These are phyloP conservation scores for Rhizopus microsporus DNA, from an alignment of 371 early-diverging fungal genomes.

Conservation along the genomic window DNA sequence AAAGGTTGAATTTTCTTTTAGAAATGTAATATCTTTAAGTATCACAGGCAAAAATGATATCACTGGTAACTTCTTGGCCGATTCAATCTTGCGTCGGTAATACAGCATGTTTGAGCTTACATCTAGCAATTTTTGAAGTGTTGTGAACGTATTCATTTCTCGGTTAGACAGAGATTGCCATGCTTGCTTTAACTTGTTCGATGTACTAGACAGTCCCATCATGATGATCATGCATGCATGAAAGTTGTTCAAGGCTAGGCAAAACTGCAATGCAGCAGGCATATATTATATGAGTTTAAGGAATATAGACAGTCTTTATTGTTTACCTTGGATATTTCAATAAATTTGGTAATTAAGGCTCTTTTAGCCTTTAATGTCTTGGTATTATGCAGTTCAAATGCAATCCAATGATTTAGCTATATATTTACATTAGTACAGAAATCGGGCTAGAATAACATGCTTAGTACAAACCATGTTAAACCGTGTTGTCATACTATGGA, in stretches of 20 bases:
- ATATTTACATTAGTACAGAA: background rate
- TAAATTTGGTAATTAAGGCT: slow-evolving; percentile 31
- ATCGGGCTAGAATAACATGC: background rate
- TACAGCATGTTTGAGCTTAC: slow-evolving; percentile 45
- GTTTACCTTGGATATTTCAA: slow-evolving; percentile 45
- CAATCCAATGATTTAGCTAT: slow-evolving; percentile 46
- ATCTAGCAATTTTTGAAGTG: slow-evolving; percentile 37
- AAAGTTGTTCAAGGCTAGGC: slow-evolving; percentile 47
- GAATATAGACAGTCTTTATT: background rate
- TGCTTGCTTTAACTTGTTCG: slow-evolving; percentile 29
- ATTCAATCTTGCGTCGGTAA: slow-evolving; percentile 41
- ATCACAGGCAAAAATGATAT: slow-evolving; percentile 49
- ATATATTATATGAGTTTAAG: background rate
- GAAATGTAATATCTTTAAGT: slow-evolving; percentile 46
- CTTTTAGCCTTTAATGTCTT: slow-evolving; percentile 31
- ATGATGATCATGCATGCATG: slow-evolving; percentile 53
- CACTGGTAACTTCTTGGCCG: slow-evolving; percentile 28
- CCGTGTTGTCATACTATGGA: slow-evolving; percentile 30
- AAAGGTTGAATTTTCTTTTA: slow-evolving; percentile 41
- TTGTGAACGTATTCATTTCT: slow-evolving; percentile 31
- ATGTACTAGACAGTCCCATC: slow-evolving; percentile 36
- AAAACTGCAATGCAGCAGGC: slow-evolving; percentile 17
- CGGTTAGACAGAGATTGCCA: slow-evolving; percentile 38
- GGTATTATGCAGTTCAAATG: slow-evolving; percentile 35
- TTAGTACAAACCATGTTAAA: slow-evolving; percentile 32